A percentile compares a stretch with the other conserved stretches of the same genome.
These are phyloP conservation scores for Neohortaea acidophila DNA, from an alignment of 495 filamentous ascomycete genomes.

Conservation along the genomic window DNA sequence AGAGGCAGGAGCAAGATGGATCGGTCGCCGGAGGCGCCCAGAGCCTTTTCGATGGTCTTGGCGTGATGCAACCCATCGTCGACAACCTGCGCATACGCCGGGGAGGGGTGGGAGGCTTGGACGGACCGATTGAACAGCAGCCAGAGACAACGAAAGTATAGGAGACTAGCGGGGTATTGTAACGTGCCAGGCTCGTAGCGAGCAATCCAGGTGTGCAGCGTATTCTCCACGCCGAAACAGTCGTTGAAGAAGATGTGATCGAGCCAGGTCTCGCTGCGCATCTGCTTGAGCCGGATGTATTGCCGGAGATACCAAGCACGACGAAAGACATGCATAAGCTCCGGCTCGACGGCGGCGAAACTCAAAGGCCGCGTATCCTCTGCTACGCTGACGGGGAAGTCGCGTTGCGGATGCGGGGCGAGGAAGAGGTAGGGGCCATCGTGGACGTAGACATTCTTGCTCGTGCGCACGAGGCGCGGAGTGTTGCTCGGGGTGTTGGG, in stretches of 20 bases:
- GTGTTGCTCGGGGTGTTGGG: not conserved
- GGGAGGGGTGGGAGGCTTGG: not conserved
- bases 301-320: constrained; percentile 3
- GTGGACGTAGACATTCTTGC: not conserved
- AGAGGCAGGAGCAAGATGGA: constrained; percentile 1
- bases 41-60: not conserved
- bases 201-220: not conserved
- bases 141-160: constrained; percentile 3
- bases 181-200: constrained; percentile 1
- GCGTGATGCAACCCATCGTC: constrained; percentile 2
- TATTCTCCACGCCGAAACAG: not conserved
- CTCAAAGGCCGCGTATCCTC: not conserved
- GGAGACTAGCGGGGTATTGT: constrained; percentile 3
- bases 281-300: not conserved
- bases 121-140: constrained; percentile 2
- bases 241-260: constrained; percentile 5
- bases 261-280: not conserved
- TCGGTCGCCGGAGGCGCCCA: not conserved
- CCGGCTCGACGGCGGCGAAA: constrained; percentile 1
- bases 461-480: not conserved
- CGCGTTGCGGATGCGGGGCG: not conserved
- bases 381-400: not conserved
- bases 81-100: constrained; percentile 1
- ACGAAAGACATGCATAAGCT: not conserved
- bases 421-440: not conserved